These are phyloP conservation scores for Guyanaporus albipodus DNA, from an alignment of 768 basidiomycete genomes.

Conservation along the genomic window DNA sequence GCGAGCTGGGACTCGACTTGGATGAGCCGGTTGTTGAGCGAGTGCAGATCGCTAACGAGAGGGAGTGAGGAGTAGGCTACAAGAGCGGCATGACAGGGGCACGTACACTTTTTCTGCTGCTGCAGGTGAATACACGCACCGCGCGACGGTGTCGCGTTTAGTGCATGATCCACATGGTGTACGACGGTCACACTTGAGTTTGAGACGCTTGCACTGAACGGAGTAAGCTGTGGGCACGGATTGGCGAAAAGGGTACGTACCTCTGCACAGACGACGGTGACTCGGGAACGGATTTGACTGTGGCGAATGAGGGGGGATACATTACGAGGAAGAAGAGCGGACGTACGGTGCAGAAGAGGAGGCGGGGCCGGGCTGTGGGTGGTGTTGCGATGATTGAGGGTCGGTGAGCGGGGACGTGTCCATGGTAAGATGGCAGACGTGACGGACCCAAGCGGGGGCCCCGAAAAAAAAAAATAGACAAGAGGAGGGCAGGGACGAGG, in stretches of 20 bases:
- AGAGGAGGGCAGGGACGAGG: neutral
- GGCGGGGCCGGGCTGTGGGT: conserved; percentile 13
- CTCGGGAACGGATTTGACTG: conserved; percentile 70
- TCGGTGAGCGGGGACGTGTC: conserved; percentile 18
- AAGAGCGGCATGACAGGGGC: neutral
- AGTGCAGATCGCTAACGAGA: conserved; percentile 64
- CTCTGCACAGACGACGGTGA: conserved; percentile 82
- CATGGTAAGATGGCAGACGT: conserved; percentile 6
- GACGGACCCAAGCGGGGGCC: neutral
- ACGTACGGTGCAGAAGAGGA: conserved; percentile 32
- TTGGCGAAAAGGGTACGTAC: conserved; percentile 35
- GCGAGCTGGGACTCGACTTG: conserved; percentile 61
- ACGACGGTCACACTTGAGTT: conserved; percentile 79
- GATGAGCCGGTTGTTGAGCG: conserved; percentile 75
- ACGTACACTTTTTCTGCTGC: conserved; percentile 83
- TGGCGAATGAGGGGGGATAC: conserved; percentile 2
- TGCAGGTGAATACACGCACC: conserved; percentile 76
- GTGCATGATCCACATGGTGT: conserved; percentile 74
- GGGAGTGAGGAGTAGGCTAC: neutral
- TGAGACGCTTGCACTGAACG: conserved; percentile 77
- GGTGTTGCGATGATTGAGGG: conserved; percentile 12
- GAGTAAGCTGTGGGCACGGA: conserved; percentile 4
- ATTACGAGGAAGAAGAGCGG: conserved; percentile 5
- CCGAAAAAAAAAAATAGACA: neutral
- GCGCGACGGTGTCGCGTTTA: conserved; percentile 69